These are phyloP conservation scores for Lavandula angustifolia DNA, from an alignment of 257 asterid species.

Conservation along the genomic window DNA sequence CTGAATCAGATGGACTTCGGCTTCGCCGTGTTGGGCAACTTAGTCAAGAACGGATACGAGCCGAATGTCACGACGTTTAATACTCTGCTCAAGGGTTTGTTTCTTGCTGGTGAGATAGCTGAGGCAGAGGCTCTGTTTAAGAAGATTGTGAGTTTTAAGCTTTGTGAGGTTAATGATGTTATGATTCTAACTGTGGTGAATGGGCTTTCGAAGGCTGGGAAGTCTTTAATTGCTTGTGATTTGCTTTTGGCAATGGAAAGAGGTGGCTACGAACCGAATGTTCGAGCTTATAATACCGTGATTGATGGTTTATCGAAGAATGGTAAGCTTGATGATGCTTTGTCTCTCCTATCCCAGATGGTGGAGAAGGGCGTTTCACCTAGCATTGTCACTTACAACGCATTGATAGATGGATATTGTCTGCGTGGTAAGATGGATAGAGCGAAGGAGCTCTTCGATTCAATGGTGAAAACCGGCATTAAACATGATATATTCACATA, in stretches of 20 bases:
- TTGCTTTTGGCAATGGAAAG: conserved; percentile 14
- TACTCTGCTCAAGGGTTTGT: conserved; percentile 27
- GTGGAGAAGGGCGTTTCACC: not conserved
- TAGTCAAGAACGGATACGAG: conserved; percentile 36
- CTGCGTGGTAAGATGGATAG: conserved; percentile 3
- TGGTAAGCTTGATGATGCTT: conserved; percentile 22
- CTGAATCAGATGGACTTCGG: conserved; percentile 30
- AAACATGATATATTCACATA: not conserved
- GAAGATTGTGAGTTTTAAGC: conserved; percentile 19
- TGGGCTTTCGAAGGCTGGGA: conserved; percentile 27
- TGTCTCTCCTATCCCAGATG: conserved; percentile 7
- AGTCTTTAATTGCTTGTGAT: conserved; percentile 14
- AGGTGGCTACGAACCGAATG: not conserved
- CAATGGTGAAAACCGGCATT: not conserved
- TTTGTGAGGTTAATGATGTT: conserved; percentile 19
- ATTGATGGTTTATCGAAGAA: conserved; percentile 25
- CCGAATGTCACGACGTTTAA: conserved; percentile 31
- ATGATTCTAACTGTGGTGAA: conserved; percentile 25
- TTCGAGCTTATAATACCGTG: conserved; percentile 26
- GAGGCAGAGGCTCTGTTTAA: conserved; percentile 14
- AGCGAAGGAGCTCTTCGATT: not conserved
- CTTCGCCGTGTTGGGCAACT: conserved; percentile 35
- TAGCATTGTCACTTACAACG: not conserved
- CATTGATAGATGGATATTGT: conserved; percentile 19
- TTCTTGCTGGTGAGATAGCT: conserved; percentile 7